Evolutionary conservation across 768 basidiomycete species (phyloP).

Genomic region (Suillus luteus): DNA sequence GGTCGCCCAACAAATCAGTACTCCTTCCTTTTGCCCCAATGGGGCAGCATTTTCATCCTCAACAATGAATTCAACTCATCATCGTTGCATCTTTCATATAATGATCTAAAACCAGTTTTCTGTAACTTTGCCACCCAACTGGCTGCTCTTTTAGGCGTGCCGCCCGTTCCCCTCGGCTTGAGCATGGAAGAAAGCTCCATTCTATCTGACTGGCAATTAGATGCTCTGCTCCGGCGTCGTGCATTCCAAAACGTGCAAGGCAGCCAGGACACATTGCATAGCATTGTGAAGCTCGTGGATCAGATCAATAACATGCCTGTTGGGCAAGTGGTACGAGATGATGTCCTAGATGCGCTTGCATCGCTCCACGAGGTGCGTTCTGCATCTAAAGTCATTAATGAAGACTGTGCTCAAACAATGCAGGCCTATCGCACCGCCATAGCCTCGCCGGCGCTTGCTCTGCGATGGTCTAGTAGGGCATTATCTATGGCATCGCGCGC

Average conservation of each 20-base stretch:
- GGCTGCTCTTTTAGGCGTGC: slow-evolving; percentile 78
- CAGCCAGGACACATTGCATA: slow-evolving; percentile 73
- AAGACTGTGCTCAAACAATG: slow-evolving; percentile 16
- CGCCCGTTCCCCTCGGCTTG: slow-evolving; percentile 56
- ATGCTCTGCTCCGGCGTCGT: slow-evolving; percentile 72
- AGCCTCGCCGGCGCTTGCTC: slow-evolving; percentile 36
- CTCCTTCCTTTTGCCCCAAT: slow-evolving; percentile 91
- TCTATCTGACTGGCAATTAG: slow-evolving; percentile 78
- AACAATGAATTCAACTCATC: slow-evolving; percentile 49
- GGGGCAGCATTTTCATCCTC: slow-evolving; percentile 84
- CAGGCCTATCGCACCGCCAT: slow-evolving; percentile 24
- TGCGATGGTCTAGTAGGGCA: slow-evolving; percentile 64
- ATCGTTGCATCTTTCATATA: slow-evolving; percentile 34
- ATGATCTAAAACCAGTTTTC: slow-evolving; percentile 56
- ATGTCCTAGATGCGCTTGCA: slow-evolving; percentile 68
- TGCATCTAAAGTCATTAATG: slow-evolving; percentile 8
- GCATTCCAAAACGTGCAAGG: slow-evolving; percentile 66
- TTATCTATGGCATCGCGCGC: slow-evolving; percentile 74
- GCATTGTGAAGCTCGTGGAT: slow-evolving; percentile 81
- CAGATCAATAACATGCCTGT: slow-evolving; percentile 95
- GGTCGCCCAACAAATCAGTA: slow-evolving; percentile 51
- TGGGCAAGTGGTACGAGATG: slow-evolving; percentile 68
- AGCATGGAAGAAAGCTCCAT: slow-evolving; percentile 25
- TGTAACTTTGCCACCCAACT: slow-evolving; percentile 71
- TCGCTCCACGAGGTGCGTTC: slow-evolving; percentile 70